Evolutionary conservation across 2,329 filamentous ascomycete species (phyloP).

Genomic region (Aspergillus unguis): DNA sequence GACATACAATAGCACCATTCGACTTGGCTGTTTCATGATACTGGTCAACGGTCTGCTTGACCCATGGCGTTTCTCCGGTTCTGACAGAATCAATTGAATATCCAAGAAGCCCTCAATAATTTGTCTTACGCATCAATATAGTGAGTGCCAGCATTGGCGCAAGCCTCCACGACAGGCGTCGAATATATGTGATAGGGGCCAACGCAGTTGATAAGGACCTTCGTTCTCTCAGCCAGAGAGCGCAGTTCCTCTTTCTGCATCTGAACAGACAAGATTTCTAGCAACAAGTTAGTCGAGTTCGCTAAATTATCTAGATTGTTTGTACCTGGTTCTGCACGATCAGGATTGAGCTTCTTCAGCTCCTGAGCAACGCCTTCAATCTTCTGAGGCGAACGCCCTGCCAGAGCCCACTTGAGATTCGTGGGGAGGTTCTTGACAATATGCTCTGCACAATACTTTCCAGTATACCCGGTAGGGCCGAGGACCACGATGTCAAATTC

Average conservation of each 20-base stretch:
- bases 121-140: slow-evolving; percentile 58
- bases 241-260: slow-evolving; percentile 51
- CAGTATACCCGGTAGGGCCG: slow-evolving; percentile 78
- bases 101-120: neutral
- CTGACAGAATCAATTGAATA: slow-evolving; percentile 23
- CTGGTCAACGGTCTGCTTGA: slow-evolving; percentile 59
- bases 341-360: slow-evolving; percentile 63
- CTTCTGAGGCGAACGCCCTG: slow-evolving; percentile 75
- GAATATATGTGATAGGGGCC: slow-evolving; percentile 64
- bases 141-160: slow-evolving; percentile 62
- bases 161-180: slow-evolving; percentile 62
- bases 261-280: slow-evolving; percentile 46
- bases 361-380: slow-evolving; percentile 66
- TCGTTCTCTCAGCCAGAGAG: slow-evolving; percentile 53
- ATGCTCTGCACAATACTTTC: slow-evolving; percentile 71
- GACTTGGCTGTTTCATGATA: slow-evolving; percentile 59
- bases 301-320: neutral
- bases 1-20: slow-evolving; percentile 57
- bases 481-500: slow-evolving; percentile 65
- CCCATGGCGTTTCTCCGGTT: slow-evolving; percentile 64
- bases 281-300: slow-evolving; percentile 6
- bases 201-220: slow-evolving; percentile 58
- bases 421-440: slow-evolving; percentile 68
- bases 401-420: slow-evolving; percentile 81
- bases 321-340: slow-evolving; percentile 67